Conservation (phyloP, 2,329 filamentous ascomycete species). For the Cladobotryum protrusum region DNA sequence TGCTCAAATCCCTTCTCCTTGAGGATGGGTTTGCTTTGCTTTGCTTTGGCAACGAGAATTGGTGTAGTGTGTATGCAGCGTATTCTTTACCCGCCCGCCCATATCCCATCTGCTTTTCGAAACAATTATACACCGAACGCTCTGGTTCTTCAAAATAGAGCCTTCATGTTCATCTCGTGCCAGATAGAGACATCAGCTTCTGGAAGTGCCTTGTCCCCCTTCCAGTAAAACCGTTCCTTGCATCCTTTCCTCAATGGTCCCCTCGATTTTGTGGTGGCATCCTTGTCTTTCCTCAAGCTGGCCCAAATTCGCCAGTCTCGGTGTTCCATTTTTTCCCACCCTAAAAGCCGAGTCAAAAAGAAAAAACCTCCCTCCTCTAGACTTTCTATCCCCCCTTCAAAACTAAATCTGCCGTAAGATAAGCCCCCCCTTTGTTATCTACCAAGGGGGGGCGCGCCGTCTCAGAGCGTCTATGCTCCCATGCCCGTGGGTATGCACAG, state of each 20-base stretch:
- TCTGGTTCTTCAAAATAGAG: conserved; percentile 2
- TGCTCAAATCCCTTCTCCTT: conserved; percentile 18
- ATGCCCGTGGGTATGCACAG: conserved; percentile 11
- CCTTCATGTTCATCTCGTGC: conserved; percentile 9
- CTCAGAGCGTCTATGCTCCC: conserved; percentile 12
- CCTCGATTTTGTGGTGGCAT: conserved; percentile 14
- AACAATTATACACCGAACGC: conserved; percentile 10
- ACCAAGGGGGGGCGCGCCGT: conserved; percentile 11
- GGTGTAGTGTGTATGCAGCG: neutral
- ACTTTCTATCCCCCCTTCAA: conserved; percentile 20
- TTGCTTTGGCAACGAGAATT: conserved; percentile 1
- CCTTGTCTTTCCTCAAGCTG: conserved; percentile 8
- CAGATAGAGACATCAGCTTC: conserved; percentile 11
- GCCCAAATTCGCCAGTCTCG: conserved; percentile 28
- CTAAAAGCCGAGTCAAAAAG: conserved; percentile 18
- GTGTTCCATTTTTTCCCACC: conserved; percentile 19
- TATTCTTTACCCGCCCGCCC: conserved; percentile 5
- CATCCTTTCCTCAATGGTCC: neutral
- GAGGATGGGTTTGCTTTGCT: conserved; percentile 10
- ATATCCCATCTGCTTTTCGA: conserved; percentile 9
- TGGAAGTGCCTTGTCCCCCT: neutral
- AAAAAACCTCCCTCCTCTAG: conserved; percentile 18
- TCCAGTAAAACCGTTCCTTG: conserved; percentile 1
- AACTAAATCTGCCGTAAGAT: conserved; percentile 19
- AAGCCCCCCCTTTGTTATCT: conserved; percentile 14